Evolutionary conservation across 1,139 yeast genomes (phyloP), one percentile per base, ranked within the genome.

Genomic region (Arxiozyma slooffiae): DNA sequence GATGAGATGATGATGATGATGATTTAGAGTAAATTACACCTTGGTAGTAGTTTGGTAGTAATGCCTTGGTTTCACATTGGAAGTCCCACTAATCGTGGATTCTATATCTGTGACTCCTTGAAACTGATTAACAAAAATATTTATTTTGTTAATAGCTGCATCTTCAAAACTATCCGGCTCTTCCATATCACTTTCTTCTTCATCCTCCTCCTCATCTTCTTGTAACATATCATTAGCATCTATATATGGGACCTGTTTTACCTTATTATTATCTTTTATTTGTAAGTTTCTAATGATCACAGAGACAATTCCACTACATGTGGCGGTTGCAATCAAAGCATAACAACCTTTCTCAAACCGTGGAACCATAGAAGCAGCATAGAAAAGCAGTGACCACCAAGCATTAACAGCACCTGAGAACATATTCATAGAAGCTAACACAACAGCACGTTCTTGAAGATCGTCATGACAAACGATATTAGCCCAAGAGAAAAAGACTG

Each of bases 371-470:
- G 72, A 66, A 1, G 81, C 22, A 8, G 22, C 22, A 30, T 81
- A 20, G 72, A 67, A 56, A 69, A 79, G 58, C 79, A 77, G 6
- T 79, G 50, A 22, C 79, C 59, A 1, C 83, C 83, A 79, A 2
- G 82, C 82, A 60, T 78, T 79, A 16, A 78, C 78, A 1, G 81
- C 80, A 58, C 78, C 77, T 44, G 79, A 74, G 56, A 78, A 77
- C 81, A 79, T 78, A 61, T 79, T 79, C 83, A 79, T 79, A 0
- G 81, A 77, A 0, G 81, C 82, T 49, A 79, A 66, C 0, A 78
- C 80, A 36, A 79, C 67, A 0, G 83, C 81, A 55, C 82, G 69
- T 58, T 77, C 80, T 62, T 78, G 80, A 41, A 77, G 60, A 60
- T 79, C 82, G 54, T 74, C 67, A 34, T 72, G 69, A 55, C 81